These are phyloP conservation scores for Penicillium sp. DNA, from an alignment of 2,329 filamentous ascomycete species.

Conservation along the genomic window DNA sequence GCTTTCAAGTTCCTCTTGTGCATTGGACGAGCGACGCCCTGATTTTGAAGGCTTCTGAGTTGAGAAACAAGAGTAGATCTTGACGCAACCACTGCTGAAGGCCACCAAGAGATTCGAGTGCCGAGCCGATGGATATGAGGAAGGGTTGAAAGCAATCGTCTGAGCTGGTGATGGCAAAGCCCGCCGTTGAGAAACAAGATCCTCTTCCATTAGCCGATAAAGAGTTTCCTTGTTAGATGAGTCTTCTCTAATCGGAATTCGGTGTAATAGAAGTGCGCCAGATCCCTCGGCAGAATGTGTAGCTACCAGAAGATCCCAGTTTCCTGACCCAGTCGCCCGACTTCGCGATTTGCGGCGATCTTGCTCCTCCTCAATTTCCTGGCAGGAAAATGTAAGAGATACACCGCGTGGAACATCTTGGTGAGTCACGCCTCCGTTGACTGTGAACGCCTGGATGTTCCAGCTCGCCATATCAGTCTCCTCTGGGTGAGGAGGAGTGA, in stretches of 20 bases:
- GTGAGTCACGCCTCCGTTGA: conserved; percentile 53
- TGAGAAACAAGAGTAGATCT: conserved; percentile 61
- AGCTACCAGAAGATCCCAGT: conserved; percentile 52
- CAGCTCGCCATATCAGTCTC: conserved; percentile 39
- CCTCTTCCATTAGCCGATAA: conserved; percentile 38
- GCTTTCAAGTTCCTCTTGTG: conserved; percentile 37
- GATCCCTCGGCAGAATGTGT: conserved; percentile 51
- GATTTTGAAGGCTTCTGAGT: conserved; percentile 29
- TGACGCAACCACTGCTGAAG: conserved; percentile 59
- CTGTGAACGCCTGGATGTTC: conserved; percentile 54
- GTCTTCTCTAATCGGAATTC: conserved; percentile 42
- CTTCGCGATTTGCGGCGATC: conserved; percentile 36
- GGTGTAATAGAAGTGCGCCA: conserved; percentile 51
- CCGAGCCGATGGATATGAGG: conserved; percentile 55
- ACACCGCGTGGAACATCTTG: conserved; percentile 57
- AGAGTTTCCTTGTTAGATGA: conserved; percentile 16
- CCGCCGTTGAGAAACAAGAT: conserved; percentile 50
- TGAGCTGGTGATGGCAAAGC: conserved; percentile 55
- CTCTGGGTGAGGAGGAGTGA: conserved; percentile 55
- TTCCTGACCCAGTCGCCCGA: conserved; percentile 27
- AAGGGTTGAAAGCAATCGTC: conserved; percentile 59
- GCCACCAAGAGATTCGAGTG: conserved; percentile 61
- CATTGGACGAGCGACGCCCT: conserved; percentile 32
- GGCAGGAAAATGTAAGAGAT: conserved; percentile 58
- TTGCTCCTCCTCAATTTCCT: conserved; percentile 36